A percentile compares a stretch with the other conserved stretches of the same genome.
phyloP scores from a whole-genome alignment of 176 grass and related monocot genomes.

The Triticum monococcum region DNA sequence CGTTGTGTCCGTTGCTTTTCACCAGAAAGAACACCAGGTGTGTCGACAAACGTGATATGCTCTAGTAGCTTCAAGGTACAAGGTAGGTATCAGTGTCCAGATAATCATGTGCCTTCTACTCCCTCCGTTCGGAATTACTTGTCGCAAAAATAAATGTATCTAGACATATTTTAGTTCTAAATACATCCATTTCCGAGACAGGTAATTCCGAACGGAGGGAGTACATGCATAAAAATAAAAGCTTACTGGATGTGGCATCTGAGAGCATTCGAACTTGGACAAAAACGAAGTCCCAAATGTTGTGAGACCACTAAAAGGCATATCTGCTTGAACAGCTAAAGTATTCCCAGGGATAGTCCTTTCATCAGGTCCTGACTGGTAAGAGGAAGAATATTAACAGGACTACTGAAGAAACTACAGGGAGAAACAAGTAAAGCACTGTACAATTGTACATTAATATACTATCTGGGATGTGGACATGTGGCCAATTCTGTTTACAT shows the following conservation, averaged over 20 bases:
- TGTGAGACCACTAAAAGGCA: conserved; percentile 94
- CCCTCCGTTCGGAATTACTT: too few species aligned
- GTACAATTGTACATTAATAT: not conserved
- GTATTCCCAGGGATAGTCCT: conserved; percentile 95
- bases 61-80: conserved; percentile 76
- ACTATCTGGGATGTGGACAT: not conserved
- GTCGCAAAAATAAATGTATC: too few species aligned
- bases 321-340: conserved; percentile 95
- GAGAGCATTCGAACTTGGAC: conserved; percentile 99
- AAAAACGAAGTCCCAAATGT: conserved; percentile 92
- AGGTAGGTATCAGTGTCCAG: conserved; percentile 34
- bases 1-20: conserved; percentile 90
- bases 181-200: too few species aligned
- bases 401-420: not conserved
- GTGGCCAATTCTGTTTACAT: not conserved
- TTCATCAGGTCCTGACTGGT: conserved; percentile 90
- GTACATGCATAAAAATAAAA: conserved; percentile 33
- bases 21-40: conserved; percentile 91
- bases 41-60: conserved; percentile 94
- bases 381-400: conserved; percentile 21
- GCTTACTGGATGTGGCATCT: conserved; percentile 96
- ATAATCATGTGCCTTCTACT: conserved; percentile 8
- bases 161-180: too few species aligned
- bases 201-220: too few species aligned
- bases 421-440: not conserved